Base-by-base conservation (phyloP, 1,284 basidiomycete genomes). In the Austropuccinia psidii region DNA sequence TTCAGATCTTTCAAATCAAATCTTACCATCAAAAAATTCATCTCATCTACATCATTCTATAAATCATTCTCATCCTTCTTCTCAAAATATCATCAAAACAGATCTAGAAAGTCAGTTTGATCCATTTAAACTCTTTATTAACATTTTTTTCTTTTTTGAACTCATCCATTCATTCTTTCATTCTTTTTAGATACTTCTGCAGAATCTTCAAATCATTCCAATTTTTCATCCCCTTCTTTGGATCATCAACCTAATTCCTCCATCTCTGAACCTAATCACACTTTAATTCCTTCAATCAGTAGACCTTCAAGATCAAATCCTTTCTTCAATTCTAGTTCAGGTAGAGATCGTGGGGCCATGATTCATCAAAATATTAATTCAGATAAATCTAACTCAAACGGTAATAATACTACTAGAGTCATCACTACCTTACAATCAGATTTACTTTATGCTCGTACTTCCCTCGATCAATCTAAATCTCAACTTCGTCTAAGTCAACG, bases 401-500 rank as follows among this genome's bases (percentile, higher is more conserved):
- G 80, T 4, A n/a, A n/a, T n/a, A 79, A 79, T 9, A 91, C 89
- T 6, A 90, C 89, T 7, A 90, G 88, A 79, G 90, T 91, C 39
- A 83, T 91, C 62, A 90, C 90, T 2, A 90, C 91, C 79, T 83
- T 91, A 43, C 89, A 91, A 79, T 86, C 88, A 0, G 89, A 89
- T 72, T 89, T 90, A n/a, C 83, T 87, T 62, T 88, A 89, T 76
- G 89, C 90, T 49, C 85, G 86, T 73, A 88, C 87, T 76, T 89
- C 89, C 45, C 83, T 93, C 75, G 90, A 91, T 79, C 90, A 91
- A 78, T 90, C 90, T 5, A 90, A 89, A 78, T 81, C 86, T 19
- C 90, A 91, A 78, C 83, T 93, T 49, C 82, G 89, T 72, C 79
- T 89, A 33, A 88, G 88, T n/a, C 89, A 91, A 79, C 82, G 89